phyloP scores from a whole-genome alignment of 2,329 filamentous ascomycete species.

The Thermochaetoides dissita region DNA sequence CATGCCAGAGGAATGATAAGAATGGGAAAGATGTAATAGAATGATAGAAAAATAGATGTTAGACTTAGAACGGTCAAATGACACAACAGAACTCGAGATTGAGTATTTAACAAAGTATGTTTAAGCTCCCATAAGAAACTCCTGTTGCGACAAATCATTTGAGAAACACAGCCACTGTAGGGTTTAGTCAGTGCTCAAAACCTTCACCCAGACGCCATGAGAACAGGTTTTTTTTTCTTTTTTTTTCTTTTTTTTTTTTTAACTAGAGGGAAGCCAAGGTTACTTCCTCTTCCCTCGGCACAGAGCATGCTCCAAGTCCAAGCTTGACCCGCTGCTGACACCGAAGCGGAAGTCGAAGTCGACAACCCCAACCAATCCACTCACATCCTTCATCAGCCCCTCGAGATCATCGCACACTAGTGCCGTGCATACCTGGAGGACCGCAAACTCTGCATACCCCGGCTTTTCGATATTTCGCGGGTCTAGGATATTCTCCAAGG shows the following conservation, averaged over 20 bases:
- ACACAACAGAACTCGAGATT: too few relatives aligned
- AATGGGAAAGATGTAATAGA: too few relatives aligned
- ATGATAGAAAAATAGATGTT: too few relatives aligned
- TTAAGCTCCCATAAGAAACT: too few relatives aligned
- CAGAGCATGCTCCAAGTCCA: conserved; percentile 1
- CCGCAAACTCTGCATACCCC: conserved; percentile 62
- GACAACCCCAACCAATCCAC: conserved; percentile 55
- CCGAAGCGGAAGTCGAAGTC: conserved; percentile 56
- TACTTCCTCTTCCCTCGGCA: background rate
- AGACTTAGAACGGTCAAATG: too few relatives aligned
- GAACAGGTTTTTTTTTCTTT: background rate
- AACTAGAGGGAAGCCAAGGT: background rate
- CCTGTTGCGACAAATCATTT: too few relatives aligned
- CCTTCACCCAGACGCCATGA: too few relatives aligned
- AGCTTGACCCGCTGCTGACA: conserved; percentile 7
- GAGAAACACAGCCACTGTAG: too few relatives aligned
- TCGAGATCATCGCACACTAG: conserved; percentile 57
- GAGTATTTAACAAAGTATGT: too few relatives aligned
- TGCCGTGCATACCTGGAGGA: conserved; percentile 56
- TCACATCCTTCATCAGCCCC: conserved; percentile 46
- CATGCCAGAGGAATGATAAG: too few relatives aligned
- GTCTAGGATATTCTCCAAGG: conserved; percentile 37
- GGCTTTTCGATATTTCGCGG: conserved; percentile 54
- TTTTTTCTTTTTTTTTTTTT: too few relatives aligned
- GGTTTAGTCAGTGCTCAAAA: too few relatives aligned